These are phyloP conservation scores for Blastobotrys peoriensis DNA, from an alignment of 805 yeast species.

Conservation along the genomic window DNA sequence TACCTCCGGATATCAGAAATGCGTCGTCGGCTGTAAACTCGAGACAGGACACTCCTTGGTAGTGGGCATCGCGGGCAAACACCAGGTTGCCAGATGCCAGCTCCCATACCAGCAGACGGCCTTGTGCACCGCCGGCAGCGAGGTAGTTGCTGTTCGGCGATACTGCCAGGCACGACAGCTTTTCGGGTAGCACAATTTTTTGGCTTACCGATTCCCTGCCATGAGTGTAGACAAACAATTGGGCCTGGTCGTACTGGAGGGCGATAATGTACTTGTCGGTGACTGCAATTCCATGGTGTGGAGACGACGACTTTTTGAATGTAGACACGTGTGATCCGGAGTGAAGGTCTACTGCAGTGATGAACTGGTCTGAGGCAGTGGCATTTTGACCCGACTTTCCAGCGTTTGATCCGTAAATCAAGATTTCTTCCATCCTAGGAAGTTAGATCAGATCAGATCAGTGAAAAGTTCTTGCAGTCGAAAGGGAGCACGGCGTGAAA, in stretches of 20 bases:
- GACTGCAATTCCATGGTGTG: slow-evolving; percentile 40
- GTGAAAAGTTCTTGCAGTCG: too few species aligned
- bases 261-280: slow-evolving; percentile 54
- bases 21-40: slow-evolving; percentile 58
- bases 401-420: slow-evolving; percentile 13
- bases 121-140: slow-evolving; percentile 69
- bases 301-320: slow-evolving; percentile 48
- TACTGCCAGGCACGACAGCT: slow-evolving; percentile 50
- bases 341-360: slow-evolving; percentile 29
- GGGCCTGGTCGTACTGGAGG: slow-evolving; percentile 65
- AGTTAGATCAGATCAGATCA: too few species aligned
- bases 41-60: slow-evolving; percentile 62
- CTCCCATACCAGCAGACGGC: slow-evolving; percentile 83
- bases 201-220: slow-evolving; percentile 68
- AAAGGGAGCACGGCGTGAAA: too few species aligned
- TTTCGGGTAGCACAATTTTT: slow-evolving; percentile 79
- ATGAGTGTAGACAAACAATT: slow-evolving; percentile 65
- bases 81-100: slow-evolving; percentile 67
- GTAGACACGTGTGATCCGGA: slow-evolving; percentile 37
- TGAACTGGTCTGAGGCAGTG: slow-evolving; percentile 6
- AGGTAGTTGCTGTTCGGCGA: slow-evolving; percentile 40
- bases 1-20: slow-evolving; percentile 67
- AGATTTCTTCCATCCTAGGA: slow-evolving; percentile 37
- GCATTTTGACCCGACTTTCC: slow-evolving; percentile 3
- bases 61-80: slow-evolving; percentile 74